These are phyloP conservation scores for Trichoderma aggressivum DNA, from an alignment of 2,329 filamentous ascomycete species.

Conservation along the genomic window DNA sequence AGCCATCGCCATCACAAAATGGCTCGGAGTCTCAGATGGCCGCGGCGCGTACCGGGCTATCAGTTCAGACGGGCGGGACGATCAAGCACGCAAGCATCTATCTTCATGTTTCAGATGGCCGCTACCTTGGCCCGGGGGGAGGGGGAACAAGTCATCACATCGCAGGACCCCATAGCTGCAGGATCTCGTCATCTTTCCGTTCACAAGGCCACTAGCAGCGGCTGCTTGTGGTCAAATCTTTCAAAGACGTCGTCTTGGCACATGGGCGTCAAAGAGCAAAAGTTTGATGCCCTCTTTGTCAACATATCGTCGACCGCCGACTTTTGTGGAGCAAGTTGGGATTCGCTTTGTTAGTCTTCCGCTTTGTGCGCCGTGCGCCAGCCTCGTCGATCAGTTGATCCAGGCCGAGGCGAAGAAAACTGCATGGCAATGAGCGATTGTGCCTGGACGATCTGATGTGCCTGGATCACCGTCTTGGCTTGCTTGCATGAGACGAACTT, in stretches of 20 bases:
- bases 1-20: slow-evolving; percentile 1
- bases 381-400: slow-evolving; percentile 7
- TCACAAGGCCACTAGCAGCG: not conserved
- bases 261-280: not conserved
- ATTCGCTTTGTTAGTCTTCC: not conserved
- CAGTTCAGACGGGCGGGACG: slow-evolving; percentile 25
- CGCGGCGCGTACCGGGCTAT: slow-evolving; percentile 15
- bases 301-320: not conserved
- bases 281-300: not conserved
- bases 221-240: not conserved
- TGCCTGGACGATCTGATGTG: slow-evolving; percentile 17
- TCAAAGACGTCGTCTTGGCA: not conserved
- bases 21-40: not conserved
- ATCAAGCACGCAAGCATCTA: slow-evolving; percentile 28
- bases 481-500: slow-evolving; percentile 2
- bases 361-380: slow-evolving; percentile 12
- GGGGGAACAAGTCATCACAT: slow-evolving; percentile 16
- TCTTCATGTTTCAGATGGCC: slow-evolving; percentile 23
- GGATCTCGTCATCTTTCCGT: not conserved
- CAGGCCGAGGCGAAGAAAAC: not conserved
- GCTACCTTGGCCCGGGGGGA: not conserved
- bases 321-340: not conserved
- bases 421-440: not conserved
- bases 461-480: slow-evolving; percentile 1
- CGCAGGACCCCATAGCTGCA: not conserved